Evolutionary conservation across 176 grass and related monocot genomes (phyloP).

Genomic region (Phoenix roebelenii): DNA sequence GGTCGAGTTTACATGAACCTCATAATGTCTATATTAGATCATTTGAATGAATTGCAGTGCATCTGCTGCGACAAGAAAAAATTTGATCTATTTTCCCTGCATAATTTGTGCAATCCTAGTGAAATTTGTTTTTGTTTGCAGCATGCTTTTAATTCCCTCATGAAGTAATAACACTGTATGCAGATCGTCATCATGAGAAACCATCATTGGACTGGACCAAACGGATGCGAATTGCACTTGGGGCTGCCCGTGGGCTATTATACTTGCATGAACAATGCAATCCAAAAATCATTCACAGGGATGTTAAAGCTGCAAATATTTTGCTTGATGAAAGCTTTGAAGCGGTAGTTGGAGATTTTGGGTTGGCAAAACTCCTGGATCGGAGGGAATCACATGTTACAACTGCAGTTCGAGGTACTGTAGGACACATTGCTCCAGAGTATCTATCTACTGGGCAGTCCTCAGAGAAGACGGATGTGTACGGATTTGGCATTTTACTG

Average conservation of each 20-base stretch:
- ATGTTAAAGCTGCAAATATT: conserved; percentile 96
- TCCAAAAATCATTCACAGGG: conserved; percentile 95
- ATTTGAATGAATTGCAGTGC: too few relatives aligned
- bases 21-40: too few relatives aligned
- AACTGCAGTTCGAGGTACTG: conserved; percentile 82
- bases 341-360: conserved; percentile 92
- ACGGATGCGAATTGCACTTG: conserved; percentile 70
- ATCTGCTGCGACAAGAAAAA: too few relatives aligned
- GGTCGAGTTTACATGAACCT: too few relatives aligned
- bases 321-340: conserved; percentile 83
- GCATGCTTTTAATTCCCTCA: too few relatives aligned
- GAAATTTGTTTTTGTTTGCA: too few relatives aligned
- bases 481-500: conserved; percentile 93
- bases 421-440: conserved; percentile 95
- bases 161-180: conserved; percentile 12
- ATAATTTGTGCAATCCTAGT: too few relatives aligned
- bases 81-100: too few relatives aligned
- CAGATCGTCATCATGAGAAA: conserved; percentile 59
- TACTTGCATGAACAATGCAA: conserved; percentile 97
- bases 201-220: conserved; percentile 87
- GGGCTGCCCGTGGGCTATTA: conserved; percentile 75
- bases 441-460: conserved; percentile 96
- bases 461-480: conserved; percentile 93
- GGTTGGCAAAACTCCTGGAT: conserved; percentile 92
- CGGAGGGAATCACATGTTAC: conserved; percentile 86